These are phyloP conservation scores for Monosporascus sp. DNA, from an alignment of 2,329 filamentous ascomycete species.

Conservation along the genomic window DNA sequence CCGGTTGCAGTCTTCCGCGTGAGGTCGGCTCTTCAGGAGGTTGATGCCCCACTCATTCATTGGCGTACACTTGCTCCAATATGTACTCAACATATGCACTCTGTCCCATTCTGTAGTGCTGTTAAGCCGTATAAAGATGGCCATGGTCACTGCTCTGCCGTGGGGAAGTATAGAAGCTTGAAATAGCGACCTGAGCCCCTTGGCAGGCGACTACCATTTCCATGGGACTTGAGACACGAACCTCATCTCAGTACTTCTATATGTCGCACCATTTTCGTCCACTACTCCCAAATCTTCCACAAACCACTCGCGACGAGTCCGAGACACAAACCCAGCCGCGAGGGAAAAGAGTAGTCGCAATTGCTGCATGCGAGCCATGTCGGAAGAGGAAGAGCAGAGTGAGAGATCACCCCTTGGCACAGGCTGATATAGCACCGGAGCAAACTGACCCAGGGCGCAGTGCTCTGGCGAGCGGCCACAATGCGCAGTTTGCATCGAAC, in stretches of 20 bases:
- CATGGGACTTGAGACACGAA: background rate
- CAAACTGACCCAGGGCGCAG: conserved; percentile 7
- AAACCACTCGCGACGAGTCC: conserved; percentile 7
- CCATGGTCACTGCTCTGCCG: background rate
- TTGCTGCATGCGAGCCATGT: conserved; percentile 15
- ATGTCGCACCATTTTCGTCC: conserved; percentile 14
- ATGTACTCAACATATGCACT: background rate
- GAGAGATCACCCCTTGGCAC: background rate
- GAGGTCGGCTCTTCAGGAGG: background rate
- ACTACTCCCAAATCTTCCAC: conserved; percentile 12
- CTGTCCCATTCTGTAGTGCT: background rate
- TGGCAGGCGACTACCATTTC: background rate
- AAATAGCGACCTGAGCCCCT: background rate
- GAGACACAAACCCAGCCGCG: conserved; percentile 7
- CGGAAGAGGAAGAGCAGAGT: conserved; percentile 16
- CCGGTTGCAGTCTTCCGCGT: background rate
- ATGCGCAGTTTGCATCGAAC: conserved; percentile 18
- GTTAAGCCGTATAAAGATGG: background rate
- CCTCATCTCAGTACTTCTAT: conserved; percentile 1
- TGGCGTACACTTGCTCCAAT: background rate
- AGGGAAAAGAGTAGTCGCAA: conserved; percentile 8
- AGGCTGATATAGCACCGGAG: too few species aligned
- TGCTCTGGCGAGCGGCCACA: conserved; percentile 19
- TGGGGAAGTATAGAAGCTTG: background rate
- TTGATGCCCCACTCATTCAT: background rate